Percentiles rank a stretch among this genome's conserved stretches.
Conservation (phyloP, 768 basidiomycete genomes). For the Lactifluus subvellereus region DNA sequence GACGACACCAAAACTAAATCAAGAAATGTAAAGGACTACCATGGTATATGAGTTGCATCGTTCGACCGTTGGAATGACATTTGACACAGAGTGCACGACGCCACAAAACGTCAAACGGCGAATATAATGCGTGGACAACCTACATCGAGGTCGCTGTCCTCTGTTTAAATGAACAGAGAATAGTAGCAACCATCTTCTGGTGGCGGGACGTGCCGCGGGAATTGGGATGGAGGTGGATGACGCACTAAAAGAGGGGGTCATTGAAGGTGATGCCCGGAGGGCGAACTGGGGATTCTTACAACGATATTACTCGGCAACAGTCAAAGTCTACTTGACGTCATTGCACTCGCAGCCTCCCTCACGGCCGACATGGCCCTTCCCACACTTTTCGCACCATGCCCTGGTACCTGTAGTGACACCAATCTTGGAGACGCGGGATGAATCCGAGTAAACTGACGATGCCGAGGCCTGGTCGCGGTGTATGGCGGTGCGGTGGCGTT, state of each 20-base stretch:
- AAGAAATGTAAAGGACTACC: not conserved
- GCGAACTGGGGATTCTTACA: not conserved
- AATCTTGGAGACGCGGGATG: constrained; percentile 18
- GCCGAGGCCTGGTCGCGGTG: constrained; percentile 38
- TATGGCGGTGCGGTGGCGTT: constrained; percentile 82
- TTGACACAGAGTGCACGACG: constrained; percentile 1
- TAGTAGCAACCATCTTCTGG: constrained; percentile 25
- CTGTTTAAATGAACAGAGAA: constrained; percentile 26
- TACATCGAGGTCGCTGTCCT: constrained; percentile 26
- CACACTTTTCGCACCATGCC: constrained; percentile 27
- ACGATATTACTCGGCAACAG: constrained; percentile 5
- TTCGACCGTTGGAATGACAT: not conserved
- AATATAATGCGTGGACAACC: constrained; percentile 18
- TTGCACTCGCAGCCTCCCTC: constrained; percentile 38
- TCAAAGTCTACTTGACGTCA: constrained; percentile 50
- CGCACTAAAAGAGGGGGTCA: not conserved
- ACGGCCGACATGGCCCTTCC: constrained; percentile 26
- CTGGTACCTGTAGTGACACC: constrained; percentile 19
- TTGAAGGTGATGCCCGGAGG: not conserved
- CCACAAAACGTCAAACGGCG: not conserved
- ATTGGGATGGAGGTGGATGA: not conserved
- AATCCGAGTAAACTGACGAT: constrained; percentile 25
- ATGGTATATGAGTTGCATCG: constrained; percentile 3
- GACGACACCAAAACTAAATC: constrained; percentile 4
- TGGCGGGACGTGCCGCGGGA: constrained; percentile 23